Evolutionary conservation across 2,329 filamentous ascomycete species (phyloP).

Genomic region (Metarhizium robertsii): DNA sequence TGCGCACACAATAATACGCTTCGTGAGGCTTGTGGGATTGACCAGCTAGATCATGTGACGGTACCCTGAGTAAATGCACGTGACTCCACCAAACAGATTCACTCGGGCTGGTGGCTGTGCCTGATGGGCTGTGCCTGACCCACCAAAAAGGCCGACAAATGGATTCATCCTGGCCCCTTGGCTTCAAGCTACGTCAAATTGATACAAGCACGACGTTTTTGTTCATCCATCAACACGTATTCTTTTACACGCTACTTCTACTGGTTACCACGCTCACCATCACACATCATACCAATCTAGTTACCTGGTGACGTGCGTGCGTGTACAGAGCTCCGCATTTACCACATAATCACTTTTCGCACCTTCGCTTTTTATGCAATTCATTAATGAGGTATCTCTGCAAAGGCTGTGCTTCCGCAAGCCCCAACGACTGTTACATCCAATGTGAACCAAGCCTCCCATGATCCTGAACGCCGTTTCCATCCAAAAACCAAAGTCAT

Average conservation of each 20-base stretch:
- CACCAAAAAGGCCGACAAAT: too few relatives aligned
- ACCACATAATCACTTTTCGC: not conserved
- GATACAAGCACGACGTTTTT: too few relatives aligned
- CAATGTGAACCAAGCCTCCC: not conserved
- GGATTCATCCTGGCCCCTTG: too few relatives aligned
- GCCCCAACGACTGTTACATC: not conserved
- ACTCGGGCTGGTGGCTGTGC: not conserved
- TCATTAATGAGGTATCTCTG: conserved; percentile 9
- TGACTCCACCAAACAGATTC: too few relatives aligned
- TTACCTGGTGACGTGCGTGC: too few relatives aligned
- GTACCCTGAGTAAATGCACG: conserved; percentile 11
- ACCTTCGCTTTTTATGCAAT: not conserved
- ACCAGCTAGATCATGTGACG: conserved; percentile 21
- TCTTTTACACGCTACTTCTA: too few relatives aligned
- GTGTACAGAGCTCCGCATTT: not conserved
- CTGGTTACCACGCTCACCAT: too few relatives aligned
- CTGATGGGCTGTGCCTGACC: not conserved
- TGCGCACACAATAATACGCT: conserved; percentile 5
- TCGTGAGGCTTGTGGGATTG: conserved; percentile 10
- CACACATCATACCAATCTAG: too few relatives aligned
- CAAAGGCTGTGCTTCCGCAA: not conserved
- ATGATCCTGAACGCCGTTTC: conserved; percentile 8
- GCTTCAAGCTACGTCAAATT: too few relatives aligned
- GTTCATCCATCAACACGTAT: too few relatives aligned
- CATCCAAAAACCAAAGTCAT: not conserved